These are phyloP conservation scores for Gamsiella multidivaricata DNA, from an alignment of 192 early-diverging fungal genomes.

Conservation along the genomic window DNA sequence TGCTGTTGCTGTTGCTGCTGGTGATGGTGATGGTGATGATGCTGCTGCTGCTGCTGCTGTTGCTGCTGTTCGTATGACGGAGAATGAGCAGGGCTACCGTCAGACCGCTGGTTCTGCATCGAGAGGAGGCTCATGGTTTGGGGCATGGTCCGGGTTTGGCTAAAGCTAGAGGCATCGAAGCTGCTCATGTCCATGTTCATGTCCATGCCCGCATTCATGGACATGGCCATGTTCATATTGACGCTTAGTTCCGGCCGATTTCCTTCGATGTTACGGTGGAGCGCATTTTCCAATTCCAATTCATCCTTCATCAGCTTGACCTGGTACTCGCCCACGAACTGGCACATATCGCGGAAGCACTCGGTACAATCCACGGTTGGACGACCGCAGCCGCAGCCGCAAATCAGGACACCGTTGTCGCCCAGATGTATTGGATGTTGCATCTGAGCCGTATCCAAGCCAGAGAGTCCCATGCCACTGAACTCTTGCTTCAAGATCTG, in stretches of 20 bases:
- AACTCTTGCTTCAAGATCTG: slow-evolving; percentile 32
- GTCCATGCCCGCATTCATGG: slow-evolving; percentile 18
- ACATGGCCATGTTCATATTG: slow-evolving; percentile 38
- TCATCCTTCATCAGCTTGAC: slow-evolving; percentile 47
- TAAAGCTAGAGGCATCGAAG: slow-evolving; percentile 9
- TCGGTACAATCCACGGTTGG: slow-evolving; percentile 47
- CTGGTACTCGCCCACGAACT: slow-evolving; percentile 41
- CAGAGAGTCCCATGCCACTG: slow-evolving; percentile 11
- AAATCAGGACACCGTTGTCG: slow-evolving; percentile 44
- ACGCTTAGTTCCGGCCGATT: slow-evolving; percentile 4
- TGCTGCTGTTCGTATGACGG: background rate
- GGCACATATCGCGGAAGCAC: slow-evolving; percentile 51
- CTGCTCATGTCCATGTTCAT: slow-evolving; percentile 25
- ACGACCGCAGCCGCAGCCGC: slow-evolving; percentile 52
- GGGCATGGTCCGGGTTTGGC: slow-evolving; percentile 14
- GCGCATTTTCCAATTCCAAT: slow-evolving; percentile 8
- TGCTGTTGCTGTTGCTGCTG: slow-evolving; percentile 21
- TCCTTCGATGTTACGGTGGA: background rate
- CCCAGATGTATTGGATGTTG: slow-evolving; percentile 42
- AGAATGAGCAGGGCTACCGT: background rate
- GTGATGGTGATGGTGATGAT: slow-evolving; percentile 5
- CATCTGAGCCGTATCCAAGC: slow-evolving; percentile 33
- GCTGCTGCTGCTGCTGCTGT: slow-evolving; percentile 20
- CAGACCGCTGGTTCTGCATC: slow-evolving; percentile 14
- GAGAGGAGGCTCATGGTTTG: slow-evolving; percentile 42